Conservation (phyloP, 352 stramenopile genomes). For the Phytophthora parvispora region DNA sequence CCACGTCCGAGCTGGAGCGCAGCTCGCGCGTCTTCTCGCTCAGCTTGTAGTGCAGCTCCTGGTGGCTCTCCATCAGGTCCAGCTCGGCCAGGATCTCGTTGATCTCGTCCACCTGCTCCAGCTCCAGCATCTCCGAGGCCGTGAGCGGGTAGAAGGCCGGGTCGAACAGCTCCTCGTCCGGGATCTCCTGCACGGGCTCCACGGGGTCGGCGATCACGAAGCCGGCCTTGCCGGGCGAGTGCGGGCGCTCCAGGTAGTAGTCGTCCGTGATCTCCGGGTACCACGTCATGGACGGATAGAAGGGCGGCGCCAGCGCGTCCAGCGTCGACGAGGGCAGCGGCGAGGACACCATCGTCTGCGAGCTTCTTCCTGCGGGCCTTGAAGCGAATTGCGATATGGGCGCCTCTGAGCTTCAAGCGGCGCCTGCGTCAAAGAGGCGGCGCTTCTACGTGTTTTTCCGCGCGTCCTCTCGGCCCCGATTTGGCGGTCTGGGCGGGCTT, state of each 20-base stretch:
- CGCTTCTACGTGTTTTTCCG: slow-evolving; percentile 18
- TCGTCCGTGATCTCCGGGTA: slow-evolving; percentile 69
- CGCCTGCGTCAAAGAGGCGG: slow-evolving; percentile 17
- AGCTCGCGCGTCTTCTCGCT: slow-evolving; percentile 67
- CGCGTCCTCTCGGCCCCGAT: slow-evolving; percentile 6
- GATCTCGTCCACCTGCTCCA: slow-evolving; percentile 85
- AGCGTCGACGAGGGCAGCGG: slow-evolving; percentile 51
- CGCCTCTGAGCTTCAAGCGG: neutral
- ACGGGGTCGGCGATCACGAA: slow-evolving; percentile 76
- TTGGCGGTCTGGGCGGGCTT: no score
- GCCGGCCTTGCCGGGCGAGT: slow-evolving; percentile 64
- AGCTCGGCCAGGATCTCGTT: slow-evolving; percentile 84
- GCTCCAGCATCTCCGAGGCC: slow-evolving; percentile 63
- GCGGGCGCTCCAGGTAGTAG: slow-evolving; percentile 71
- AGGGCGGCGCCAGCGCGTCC: slow-evolving; percentile 62
- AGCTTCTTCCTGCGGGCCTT: slow-evolving; percentile 9
- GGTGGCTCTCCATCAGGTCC: slow-evolving; percentile 81
- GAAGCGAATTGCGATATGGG: slow-evolving; percentile 38
- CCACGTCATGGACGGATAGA: slow-evolving; percentile 71
- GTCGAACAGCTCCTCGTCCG: slow-evolving; percentile 87
- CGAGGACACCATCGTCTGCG: slow-evolving; percentile 45
- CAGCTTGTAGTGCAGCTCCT: slow-evolving; percentile 74
- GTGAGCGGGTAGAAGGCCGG: slow-evolving; percentile 69
- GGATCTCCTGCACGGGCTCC: slow-evolving; percentile 60
- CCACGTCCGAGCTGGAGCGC: slow-evolving; percentile 61